Evolutionary conservation across 345 rosid genomes (phyloP).

Genomic region (Salix koriyanagi): DNA sequence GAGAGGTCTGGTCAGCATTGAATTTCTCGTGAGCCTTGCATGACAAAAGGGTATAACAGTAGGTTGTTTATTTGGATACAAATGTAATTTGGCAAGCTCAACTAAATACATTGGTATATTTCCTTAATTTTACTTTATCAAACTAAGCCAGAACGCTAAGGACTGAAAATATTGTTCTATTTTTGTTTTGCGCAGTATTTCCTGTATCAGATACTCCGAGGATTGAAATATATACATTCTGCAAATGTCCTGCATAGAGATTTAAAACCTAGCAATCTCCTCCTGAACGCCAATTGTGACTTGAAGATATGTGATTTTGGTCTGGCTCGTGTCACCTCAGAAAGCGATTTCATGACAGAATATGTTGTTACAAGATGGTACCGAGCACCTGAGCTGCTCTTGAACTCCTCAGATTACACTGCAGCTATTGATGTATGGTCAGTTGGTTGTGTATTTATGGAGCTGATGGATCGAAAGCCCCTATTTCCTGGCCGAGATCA

Average conservation of each 20-base stretch:
- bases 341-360: conserved; percentile 84
- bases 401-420: conserved; percentile 74
- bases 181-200: conserved; percentile 60
- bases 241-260: conserved; percentile 95
- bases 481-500: conserved; percentile 86
- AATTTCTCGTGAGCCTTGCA: background rate
- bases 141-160: background rate
- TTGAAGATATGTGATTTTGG: conserved; percentile 94
- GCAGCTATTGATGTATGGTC: conserved; percentile 98
- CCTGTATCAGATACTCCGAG: conserved; percentile 92
- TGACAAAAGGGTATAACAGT: background rate
- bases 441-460: conserved; percentile 92
- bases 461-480: conserved; percentile 71
- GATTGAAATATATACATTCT: conserved; percentile 86
- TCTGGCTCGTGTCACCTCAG: conserved; percentile 83
- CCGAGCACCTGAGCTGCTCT: conserved; percentile 85
- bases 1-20: background rate
- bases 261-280: conserved; percentile 88
- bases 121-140: background rate
- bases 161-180: conserved; percentile 10
- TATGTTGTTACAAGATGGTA: conserved; percentile 99
- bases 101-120: background rate
- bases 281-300: conserved; percentile 63
- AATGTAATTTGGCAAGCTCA: background rate
- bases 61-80: background rate